Base-by-base conservation (phyloP, 305 asterid species). In the Ilex paraguariensis region DNA sequence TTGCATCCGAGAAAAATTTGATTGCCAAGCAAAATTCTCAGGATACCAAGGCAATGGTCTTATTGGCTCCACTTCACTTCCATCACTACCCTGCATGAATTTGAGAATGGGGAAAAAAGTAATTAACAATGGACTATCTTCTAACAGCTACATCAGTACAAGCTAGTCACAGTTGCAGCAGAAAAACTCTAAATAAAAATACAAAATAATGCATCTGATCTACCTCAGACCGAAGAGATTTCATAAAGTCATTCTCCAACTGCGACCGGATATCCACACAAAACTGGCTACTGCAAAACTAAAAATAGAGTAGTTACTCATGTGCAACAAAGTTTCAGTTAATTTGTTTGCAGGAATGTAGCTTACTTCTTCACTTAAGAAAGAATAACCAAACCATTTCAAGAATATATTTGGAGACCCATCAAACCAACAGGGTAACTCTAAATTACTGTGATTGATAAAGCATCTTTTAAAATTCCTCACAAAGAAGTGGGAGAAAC, bases 31-130 rank as follows among this genome's bases (percentile, higher is more conserved):
- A 54, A 90, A 90, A 75, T 93, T 86, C 45, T 86, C 87, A 2
- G 97, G 98, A 79, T 93, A 93, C 98, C 98, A 93, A 42, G 89
- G 91, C 67, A 93, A 73, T 54, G 93, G 96, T 71, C 74, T 86
- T 59, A 93, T 81, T 65, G 95, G 86, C 70, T 77, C 95, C 66
- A 86, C 77, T 72, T 79, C 94, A 70, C 63, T 70, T 64, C 97
- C 98, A 80, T 87, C 85, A 30, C 68, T 46, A 63, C 77, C 87
- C 98, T 93, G 66, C 67, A 71, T 17, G n/a, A 71, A 77, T 69
- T 58, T 40, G 62, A 67, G 12, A 53, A 42, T 60, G 45, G 53
- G 28, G 31, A 64, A 28, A 14, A 42, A 52, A 64, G 39, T 7
- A 16, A 54, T 46, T 61, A 52, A 48, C 33, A 13, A 57, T 11